phyloP scores from a whole-genome alignment of 345 rosid species.

The Lumnitzera littorea region DNA sequence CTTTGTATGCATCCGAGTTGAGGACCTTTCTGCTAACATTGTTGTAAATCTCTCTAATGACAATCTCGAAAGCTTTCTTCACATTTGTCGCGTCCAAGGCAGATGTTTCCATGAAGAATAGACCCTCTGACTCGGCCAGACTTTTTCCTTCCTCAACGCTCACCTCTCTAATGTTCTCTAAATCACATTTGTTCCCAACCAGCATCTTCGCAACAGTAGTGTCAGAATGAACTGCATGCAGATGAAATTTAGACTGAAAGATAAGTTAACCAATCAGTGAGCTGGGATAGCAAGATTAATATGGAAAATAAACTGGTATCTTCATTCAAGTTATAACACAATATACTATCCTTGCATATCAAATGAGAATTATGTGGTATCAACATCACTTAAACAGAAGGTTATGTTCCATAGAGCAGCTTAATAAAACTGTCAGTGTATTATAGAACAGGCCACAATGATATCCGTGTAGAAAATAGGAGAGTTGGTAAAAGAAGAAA shows the following conservation, averaged over 20 bases:
- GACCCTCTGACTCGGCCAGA: slow-evolving; percentile 68
- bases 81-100: slow-evolving; percentile 78
- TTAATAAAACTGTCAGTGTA: no score
- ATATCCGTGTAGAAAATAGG: no score
- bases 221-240: slow-evolving; percentile 58
- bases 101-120: slow-evolving; percentile 92
- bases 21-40: slow-evolving; percentile 65
- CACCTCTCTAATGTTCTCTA: slow-evolving; percentile 68
- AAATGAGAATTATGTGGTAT: no score
- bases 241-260: background rate
- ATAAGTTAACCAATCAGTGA: background rate
- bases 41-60: slow-evolving; percentile 62
- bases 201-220: slow-evolving; percentile 72
- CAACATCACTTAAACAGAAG: no score
- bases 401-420: no score
- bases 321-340: no score
- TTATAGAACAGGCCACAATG: no score
- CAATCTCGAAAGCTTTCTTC: slow-evolving; percentile 67
- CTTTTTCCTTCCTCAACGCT: slow-evolving; percentile 67
- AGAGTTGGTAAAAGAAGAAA: no score
- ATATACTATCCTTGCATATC: no score
- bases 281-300: background rate
- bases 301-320: no score
- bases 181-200: slow-evolving; percentile 85
- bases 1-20: slow-evolving; percentile 70